phyloP scores from a whole-genome alignment of 768 basidiomycete species.

The Ramaria sp. region DNA sequence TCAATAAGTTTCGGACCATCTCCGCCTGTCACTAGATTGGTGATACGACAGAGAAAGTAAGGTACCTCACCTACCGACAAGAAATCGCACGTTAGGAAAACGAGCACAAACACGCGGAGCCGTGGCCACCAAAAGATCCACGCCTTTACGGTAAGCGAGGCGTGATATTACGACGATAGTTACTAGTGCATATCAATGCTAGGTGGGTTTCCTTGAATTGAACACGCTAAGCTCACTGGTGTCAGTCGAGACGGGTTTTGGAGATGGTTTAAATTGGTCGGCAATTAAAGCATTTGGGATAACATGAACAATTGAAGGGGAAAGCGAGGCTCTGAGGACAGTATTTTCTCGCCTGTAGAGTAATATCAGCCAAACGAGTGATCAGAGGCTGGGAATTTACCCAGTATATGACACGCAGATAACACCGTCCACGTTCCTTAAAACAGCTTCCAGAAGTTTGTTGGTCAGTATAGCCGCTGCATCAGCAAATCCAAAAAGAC shows the following conservation, averaged over 20 bases:
- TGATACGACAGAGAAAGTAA: neutral
- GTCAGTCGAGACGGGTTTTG: conserved; percentile 32
- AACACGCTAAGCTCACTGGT: conserved; percentile 37
- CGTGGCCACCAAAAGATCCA: conserved; percentile 88
- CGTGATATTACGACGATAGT: conserved; percentile 88
- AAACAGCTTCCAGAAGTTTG: conserved; percentile 78
- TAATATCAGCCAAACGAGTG: neutral
- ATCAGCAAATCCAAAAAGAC: conserved; percentile 92
- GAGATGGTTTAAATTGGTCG: conserved; percentile 69
- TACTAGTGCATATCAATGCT: conserved; percentile 34
- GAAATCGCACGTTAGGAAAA: conserved; percentile 81
- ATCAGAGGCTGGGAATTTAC: conserved; percentile 31
- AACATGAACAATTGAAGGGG: conserved; percentile 62
- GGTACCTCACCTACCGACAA: conserved; percentile 50
- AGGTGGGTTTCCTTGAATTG: neutral
- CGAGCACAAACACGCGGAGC: conserved; percentile 80
- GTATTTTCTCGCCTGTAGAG: conserved; percentile 89
- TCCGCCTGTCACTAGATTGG: conserved; percentile 46
- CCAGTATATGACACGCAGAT: conserved; percentile 97
- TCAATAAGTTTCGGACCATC: conserved; percentile 94
- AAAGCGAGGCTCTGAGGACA: conserved; percentile 65
- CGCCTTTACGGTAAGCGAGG: conserved; percentile 89
- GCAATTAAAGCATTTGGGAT: conserved; percentile 90
- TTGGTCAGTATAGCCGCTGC: conserved; percentile 96
- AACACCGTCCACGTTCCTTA: conserved; percentile 87